Base-by-base conservation (phyloP, 2,329 filamentous ascomycete genomes). In the Beauveria bassiana region DNA sequence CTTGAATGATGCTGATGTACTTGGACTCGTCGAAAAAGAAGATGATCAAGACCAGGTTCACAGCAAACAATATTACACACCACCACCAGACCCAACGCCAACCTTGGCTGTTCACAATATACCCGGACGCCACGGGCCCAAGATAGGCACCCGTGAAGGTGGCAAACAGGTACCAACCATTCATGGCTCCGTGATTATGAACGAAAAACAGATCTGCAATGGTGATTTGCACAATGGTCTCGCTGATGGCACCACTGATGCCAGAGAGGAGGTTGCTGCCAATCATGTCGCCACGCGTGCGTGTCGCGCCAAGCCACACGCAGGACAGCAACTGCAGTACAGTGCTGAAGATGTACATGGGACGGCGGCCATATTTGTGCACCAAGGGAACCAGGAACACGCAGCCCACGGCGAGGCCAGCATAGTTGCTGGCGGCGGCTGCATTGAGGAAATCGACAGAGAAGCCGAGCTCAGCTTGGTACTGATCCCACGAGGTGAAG, bases 231-330 rank as follows among this genome's bases (percentile, higher is more conserved):
- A 70, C 74, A 14, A 75, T 71, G 0, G 72, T 70, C 61, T 78
- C 74, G 43, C 74, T 74, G 2, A 74, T 71, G 5, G 75, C 73
- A 9, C 74, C 75, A 3, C 70, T 70, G n/a, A 76, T 59, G 0
- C 75, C 72, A n/a, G 69, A 67, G 0, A 73, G 58, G 16, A 71
- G 28, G 34, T 81, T 80, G 34, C 74, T 71, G 0, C 73, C 66
- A 66, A 78, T 75, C 56, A 79, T 68, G 42, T 83, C 79, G 0
- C 66, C 74, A 34, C 74, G 64, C 43, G 77, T 74, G n/a, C 70
- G 72, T 0, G 80, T 46, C 43, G 43, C 43, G 14, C 26, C 80
- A 4, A 70, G 70, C 79, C 79, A 82, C n/a, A 68, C 65, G 6
- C 63, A 61, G 0, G 62, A 76, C 0, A 63, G 73, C 47, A 77